Conservation (phyloP, 495 filamentous ascomycete species). For the Collariella sp. region DNA sequence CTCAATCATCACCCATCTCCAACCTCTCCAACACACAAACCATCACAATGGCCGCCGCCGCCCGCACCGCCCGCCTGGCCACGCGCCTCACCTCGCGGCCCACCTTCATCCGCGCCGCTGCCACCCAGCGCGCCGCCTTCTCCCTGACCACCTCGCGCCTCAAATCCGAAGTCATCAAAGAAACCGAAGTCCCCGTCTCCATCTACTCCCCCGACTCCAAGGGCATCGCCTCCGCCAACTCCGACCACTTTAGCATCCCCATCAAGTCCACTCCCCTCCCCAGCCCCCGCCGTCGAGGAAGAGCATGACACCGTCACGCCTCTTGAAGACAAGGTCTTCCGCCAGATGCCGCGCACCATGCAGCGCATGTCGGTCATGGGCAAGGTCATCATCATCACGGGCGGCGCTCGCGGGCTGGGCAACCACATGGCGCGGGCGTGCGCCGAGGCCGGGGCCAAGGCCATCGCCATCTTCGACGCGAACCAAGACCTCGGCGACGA, state of each 20-base stretch:
- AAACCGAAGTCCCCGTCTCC: slow-evolving; percentile 43
- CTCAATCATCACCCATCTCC: too few species aligned
- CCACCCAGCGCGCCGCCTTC: slow-evolving; percentile 29
- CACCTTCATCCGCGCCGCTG: slow-evolving; percentile 11
- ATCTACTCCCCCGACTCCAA: slow-evolving; percentile 39
- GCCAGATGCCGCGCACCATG: slow-evolving; percentile 48
- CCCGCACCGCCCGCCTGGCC: slow-evolving; percentile 31
- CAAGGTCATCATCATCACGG: slow-evolving; percentile 65
- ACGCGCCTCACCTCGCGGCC: slow-evolving; percentile 28
- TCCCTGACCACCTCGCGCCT: slow-evolving; percentile 30
- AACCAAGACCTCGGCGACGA: slow-evolving; percentile 64
- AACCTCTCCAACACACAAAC: not conserved
- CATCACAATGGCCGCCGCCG: slow-evolving; percentile 33
- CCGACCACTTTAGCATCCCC: slow-evolving; percentile 69
- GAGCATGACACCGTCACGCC: slow-evolving; percentile 32
- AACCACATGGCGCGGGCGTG: slow-evolving; percentile 69
- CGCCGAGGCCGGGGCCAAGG: slow-evolving; percentile 62
- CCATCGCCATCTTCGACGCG: slow-evolving; percentile 65
- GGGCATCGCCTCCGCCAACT: slow-evolving; percentile 36
- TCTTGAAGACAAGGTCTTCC: slow-evolving; percentile 36
- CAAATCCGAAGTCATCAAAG: slow-evolving; percentile 41
- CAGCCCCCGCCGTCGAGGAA: slow-evolving; percentile 25
- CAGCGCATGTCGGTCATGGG: slow-evolving; percentile 55
- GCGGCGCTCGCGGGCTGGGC: slow-evolving; percentile 67
- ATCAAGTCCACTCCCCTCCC: slow-evolving; percentile 51